Percentiles rank a stretch among this genome's conserved stretches.
phyloP scores from a whole-genome alignment of 495 filamentous ascomycete genomes.

The Penicillium canescens region DNA sequence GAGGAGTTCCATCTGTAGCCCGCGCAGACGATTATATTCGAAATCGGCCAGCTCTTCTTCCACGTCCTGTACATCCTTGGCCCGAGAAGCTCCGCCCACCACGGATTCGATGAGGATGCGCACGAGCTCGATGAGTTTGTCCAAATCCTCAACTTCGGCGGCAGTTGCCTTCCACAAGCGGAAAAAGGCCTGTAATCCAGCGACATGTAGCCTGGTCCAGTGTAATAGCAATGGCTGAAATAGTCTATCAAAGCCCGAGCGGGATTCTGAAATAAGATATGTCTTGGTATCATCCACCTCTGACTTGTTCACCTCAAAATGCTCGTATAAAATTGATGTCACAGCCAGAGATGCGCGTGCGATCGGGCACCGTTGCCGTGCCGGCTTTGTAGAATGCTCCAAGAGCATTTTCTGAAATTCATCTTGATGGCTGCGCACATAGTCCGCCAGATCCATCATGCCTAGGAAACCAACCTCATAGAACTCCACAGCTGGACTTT shows the following conservation, averaged over 20 bases:
- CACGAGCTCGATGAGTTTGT: slow-evolving; percentile 87
- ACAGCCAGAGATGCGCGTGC: slow-evolving; percentile 85
- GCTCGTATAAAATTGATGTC: slow-evolving; percentile 86
- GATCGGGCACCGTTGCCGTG: slow-evolving; percentile 79
- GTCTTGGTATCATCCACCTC: slow-evolving; percentile 78
- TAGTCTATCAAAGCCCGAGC: slow-evolving; percentile 77
- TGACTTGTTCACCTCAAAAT: slow-evolving; percentile 90
- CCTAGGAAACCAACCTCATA: slow-evolving; percentile 84
- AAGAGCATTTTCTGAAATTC: slow-evolving; percentile 87
- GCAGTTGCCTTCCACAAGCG: slow-evolving; percentile 89
- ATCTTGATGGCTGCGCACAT: slow-evolving; percentile 85
- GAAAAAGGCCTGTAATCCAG: slow-evolving; percentile 85
- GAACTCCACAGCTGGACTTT: slow-evolving; percentile 83
- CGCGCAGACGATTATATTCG: slow-evolving; percentile 71
- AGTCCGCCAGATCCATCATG: slow-evolving; percentile 97
- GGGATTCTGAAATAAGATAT: slow-evolving; percentile 75
- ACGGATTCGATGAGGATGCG: slow-evolving; percentile 91
- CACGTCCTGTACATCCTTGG: slow-evolving; percentile 83
- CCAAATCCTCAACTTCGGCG: slow-evolving; percentile 82
- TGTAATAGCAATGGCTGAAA: slow-evolving; percentile 89
- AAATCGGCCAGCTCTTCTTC: slow-evolving; percentile 87
- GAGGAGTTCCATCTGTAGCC: slow-evolving; percentile 93
- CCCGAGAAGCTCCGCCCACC: slow-evolving; percentile 78
- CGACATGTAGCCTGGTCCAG: slow-evolving; percentile 93
- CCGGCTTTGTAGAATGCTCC: slow-evolving; percentile 78